Percentiles rank a stretch among this genome's conserved stretches.
Evolutionary conservation across 495 filamentous ascomycete genomes (phyloP).

Genomic region (Emericellopsis terricola): DNA sequence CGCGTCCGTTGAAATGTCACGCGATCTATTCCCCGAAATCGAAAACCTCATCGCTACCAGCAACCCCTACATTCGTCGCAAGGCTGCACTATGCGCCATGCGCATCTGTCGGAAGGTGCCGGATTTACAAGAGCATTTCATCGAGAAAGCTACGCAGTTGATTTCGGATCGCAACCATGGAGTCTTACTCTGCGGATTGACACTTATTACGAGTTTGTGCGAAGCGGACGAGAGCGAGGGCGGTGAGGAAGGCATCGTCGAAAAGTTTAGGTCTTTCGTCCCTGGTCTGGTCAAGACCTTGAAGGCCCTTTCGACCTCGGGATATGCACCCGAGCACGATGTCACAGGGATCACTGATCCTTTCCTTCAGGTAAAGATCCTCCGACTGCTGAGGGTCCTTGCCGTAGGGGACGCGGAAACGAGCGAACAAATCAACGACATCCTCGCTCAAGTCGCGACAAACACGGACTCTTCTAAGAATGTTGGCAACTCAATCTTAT

Average conservation of each 20-base stretch:
- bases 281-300: slow-evolving; percentile 69
- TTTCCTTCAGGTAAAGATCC: slow-evolving; percentile 94
- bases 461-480: slow-evolving; percentile 98
- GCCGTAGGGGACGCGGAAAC: slow-evolving; percentile 74
- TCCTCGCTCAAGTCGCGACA: slow-evolving; percentile 91
- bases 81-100: slow-evolving; percentile 99
- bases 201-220: slow-evolving; percentile 80
- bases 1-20: slow-evolving; percentile 94
- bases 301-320: slow-evolving; percentile 81
- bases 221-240: slow-evolving; percentile 85
- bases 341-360: slow-evolving; percentile 96
- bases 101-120: slow-evolving; percentile 95
- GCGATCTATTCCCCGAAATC: slow-evolving; percentile 89
- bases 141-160: slow-evolving; percentile 83
- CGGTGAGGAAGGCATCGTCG: slow-evolving; percentile 66
- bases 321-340: slow-evolving; percentile 95
- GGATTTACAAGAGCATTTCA: slow-evolving; percentile 89
- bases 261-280: slow-evolving; percentile 72
- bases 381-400: slow-evolving; percentile 68
- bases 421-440: slow-evolving; percentile 96
- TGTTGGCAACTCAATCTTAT: slow-evolving; percentile 92
- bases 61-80: slow-evolving; percentile 92
- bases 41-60: slow-evolving; percentile 77
- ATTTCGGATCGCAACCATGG: slow-evolving; percentile 86
- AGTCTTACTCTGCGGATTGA: slow-evolving; percentile 81